phyloP scores from a whole-genome alignment of 2,329 filamentous ascomycete genomes.

The Fusarium agapanthi region DNA sequence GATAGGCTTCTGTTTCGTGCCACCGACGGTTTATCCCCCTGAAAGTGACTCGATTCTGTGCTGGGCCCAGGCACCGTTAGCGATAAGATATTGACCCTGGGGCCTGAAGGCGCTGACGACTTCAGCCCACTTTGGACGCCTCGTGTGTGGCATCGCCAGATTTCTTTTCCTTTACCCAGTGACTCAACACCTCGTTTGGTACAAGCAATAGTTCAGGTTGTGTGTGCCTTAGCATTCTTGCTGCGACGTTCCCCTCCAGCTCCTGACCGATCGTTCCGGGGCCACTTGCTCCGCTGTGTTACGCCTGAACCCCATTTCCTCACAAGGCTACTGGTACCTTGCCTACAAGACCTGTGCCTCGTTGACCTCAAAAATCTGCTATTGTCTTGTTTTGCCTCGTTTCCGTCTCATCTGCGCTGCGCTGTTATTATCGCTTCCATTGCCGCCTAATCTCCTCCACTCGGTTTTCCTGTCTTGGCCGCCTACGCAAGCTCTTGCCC shows the following conservation, averaged over 20 bases:
- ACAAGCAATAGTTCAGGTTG: constrained; percentile 1
- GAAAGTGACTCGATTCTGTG: constrained; percentile 36
- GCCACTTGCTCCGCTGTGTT: constrained; percentile 12
- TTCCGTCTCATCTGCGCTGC: constrained; percentile 7
- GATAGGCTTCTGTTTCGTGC: constrained; percentile 11
- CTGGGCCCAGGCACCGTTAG: constrained; percentile 12
- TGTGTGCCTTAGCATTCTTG: background rate
- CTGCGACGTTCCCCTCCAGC: constrained; percentile 5
- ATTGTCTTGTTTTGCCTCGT: background rate
- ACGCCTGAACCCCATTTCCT: constrained; percentile 5
- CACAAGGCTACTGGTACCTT: constrained; percentile 9
- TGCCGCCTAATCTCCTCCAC: constrained; percentile 25
- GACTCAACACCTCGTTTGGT: constrained; percentile 3
- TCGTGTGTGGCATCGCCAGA: constrained; percentile 30
- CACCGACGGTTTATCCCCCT: constrained; percentile 18
- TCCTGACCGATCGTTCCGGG: constrained; percentile 43
- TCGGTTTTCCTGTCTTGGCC: constrained; percentile 7
- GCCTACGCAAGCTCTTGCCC: constrained; percentile 28
- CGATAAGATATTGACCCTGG: constrained; percentile 23
- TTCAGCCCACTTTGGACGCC: constrained; percentile 33
- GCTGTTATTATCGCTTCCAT: constrained; percentile 18
- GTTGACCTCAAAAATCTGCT: constrained; percentile 9
- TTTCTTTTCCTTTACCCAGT: constrained; percentile 14
- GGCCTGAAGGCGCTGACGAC: constrained; percentile 25
- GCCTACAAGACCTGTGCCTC: constrained; percentile 9